Evolutionary conservation across 768 basidiomycete species (phyloP), one percentile per base, ranked within the genome.

Genomic region (Mycena latifolia): DNA sequence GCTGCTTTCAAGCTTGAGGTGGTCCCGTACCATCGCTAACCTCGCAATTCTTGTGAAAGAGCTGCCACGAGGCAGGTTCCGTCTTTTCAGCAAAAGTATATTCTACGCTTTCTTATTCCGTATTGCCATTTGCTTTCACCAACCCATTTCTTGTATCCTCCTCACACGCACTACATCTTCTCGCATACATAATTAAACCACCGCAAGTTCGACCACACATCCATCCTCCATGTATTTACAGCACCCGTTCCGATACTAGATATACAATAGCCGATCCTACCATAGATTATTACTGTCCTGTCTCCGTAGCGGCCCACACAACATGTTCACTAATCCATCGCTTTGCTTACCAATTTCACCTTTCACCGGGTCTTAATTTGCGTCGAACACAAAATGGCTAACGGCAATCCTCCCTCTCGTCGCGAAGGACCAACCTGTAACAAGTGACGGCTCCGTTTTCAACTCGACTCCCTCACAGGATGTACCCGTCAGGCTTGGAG

Each of bases 361-460:
- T 33, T 11, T 33, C n/a, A n/a, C n/a, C n/a, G n/a, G n/a, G n/a
- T n/a, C n/a, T n/a, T n/a, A n/a, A n/a, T n/a, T n/a, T 11, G 53
- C 5, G 4, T 55, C 31, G 31, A 27, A 55, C 37, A 22, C 37
- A 28, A 3, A 5, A 65, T 61, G 58, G 20, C 86, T 22, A 93
- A 94, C 64, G 93, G 92, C 41, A 91, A 94, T 71, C 95, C 95
- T 3, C 88, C 91, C 5, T 95, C 95, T 27, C 84, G 87, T 27
- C 83, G 98, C 17, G 96, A 98, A 79, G 98, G 96, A 72, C 96
- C 96, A 1, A 94, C 94, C 9, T 98, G 96, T 80, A 90, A 86
- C 79, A 96, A 96, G 96, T 96, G 69, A 70, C 1, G 0, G 5
- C 5, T n/a, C 84, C 69, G 41, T 69, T 60, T 37, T 11, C 33